These are phyloP conservation scores for Irpex rosettiformis DNA, from an alignment of 1,284 basidiomycete genomes.

Conservation along the genomic window DNA sequence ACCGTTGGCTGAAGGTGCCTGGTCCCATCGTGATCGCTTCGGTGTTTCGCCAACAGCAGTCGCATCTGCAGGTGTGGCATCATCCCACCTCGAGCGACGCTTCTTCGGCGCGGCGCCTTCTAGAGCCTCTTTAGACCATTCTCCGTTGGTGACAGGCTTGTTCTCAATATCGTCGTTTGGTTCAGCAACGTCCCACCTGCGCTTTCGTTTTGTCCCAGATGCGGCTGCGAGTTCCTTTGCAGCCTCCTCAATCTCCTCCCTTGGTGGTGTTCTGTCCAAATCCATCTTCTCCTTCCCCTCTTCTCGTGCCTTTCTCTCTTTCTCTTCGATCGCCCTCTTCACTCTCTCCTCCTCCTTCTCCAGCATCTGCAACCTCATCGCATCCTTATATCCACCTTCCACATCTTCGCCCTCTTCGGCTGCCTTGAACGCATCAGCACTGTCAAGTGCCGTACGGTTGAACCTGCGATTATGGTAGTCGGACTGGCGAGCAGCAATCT, in stretches of 20 bases:
- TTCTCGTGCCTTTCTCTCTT: slow-evolving; percentile 75
- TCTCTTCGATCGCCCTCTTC: slow-evolving; percentile 82
- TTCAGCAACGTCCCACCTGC: slow-evolving; percentile 83
- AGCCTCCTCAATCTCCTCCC: slow-evolving; percentile 69
- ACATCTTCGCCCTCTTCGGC: slow-evolving; percentile 60
- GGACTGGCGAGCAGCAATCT: slow-evolving; percentile 91
- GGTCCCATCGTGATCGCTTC: slow-evolving; percentile 95
- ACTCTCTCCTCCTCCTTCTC: slow-evolving; percentile 94
- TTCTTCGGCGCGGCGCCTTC: slow-evolving; percentile 81
- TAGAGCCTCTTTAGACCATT: slow-evolving; percentile 72
- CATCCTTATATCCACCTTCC: slow-evolving; percentile 93
- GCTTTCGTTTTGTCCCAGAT: slow-evolving; percentile 70
- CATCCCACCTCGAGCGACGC: slow-evolving; percentile 93
- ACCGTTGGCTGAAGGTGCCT: slow-evolving; percentile 58
- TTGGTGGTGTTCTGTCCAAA: slow-evolving; percentile 84
- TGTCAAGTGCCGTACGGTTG: slow-evolving; percentile 74
- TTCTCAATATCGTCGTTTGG: slow-evolving; percentile 56
- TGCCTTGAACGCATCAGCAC: slow-evolving; percentile 74
- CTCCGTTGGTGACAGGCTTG: slow-evolving; percentile 50
- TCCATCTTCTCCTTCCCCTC: slow-evolving; percentile 83
- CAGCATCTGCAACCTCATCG: slow-evolving; percentile 89
- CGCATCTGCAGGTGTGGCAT: slow-evolving; percentile 76
- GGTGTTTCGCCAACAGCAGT: slow-evolving; percentile 52
- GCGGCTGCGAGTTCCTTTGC: slow-evolving; percentile 63
- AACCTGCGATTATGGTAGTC: slow-evolving; percentile 97